A percentile compares a stretch with the other conserved stretches of the same genome.
These are phyloP conservation scores for Myxozyma udenii DNA, from an alignment of 805 yeast species.

Conservation along the genomic window DNA sequence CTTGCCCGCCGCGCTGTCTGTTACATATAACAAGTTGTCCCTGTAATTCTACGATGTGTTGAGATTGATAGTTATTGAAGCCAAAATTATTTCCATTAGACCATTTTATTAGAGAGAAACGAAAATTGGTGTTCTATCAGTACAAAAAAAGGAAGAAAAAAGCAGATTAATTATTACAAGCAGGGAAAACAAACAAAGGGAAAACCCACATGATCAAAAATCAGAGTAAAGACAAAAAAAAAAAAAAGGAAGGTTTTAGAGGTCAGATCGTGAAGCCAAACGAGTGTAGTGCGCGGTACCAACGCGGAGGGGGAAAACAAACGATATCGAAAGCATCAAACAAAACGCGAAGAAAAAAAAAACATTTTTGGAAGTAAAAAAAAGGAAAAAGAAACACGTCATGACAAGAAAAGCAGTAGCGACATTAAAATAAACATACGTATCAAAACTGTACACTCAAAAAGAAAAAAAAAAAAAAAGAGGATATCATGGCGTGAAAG, in stretches of 20 bases:
- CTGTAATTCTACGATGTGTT: too few relatives aligned
- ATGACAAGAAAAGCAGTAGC: background rate
- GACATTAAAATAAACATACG: background rate
- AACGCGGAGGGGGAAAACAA: too few relatives aligned
- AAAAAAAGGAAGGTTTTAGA: too few relatives aligned
- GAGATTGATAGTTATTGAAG: too few relatives aligned
- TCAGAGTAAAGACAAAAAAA: background rate
- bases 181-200: background rate
- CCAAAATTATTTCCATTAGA: too few relatives aligned
- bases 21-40: too few relatives aligned
- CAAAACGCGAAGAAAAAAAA: background rate
- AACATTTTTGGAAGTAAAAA: background rate
- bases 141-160: background rate
- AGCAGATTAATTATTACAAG: background rate
- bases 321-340: background rate
- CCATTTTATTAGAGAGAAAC: too few relatives aligned
- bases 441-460: background rate
- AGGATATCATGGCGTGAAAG: background rate
- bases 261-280: too few relatives aligned
- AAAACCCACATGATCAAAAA: background rate
- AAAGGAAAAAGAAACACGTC: background rate
- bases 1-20: too few relatives aligned
- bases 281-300: too few relatives aligned
- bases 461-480: conserved; percentile 3
- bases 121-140: too few relatives aligned